Base-by-base conservation (phyloP, 345 rosid genomes). In the Kandelia obovata region DNA sequence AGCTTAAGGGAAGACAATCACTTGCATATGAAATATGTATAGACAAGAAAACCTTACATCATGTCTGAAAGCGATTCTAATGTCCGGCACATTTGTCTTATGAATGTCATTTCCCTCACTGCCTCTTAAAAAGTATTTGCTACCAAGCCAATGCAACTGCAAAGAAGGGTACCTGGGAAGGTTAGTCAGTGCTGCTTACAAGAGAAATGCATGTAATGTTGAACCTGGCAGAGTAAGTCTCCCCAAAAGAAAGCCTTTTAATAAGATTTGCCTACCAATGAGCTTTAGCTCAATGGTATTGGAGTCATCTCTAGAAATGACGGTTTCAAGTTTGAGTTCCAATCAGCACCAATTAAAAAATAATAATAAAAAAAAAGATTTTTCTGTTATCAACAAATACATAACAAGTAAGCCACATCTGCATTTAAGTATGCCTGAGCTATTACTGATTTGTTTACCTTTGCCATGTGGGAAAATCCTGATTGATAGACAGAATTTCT, bases 401-500 rank as follows among this genome's bases (percentile, higher is more conserved):
- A 7, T 8, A 20, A 21, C 26, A n/a, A n/a, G 28, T 26, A 7
- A 25, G 49, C 49, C 13, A 11, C 49, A 55, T 23, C 16, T 34
- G 34, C 7, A 55, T 34, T 7, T 37, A 15, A 15, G 52, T 60
- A 17, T 61, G 73, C 51, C 43, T 15, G 58, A 13, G 30, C 23
- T 57, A 30, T 64, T 73, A 20, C 0, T 17, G 34, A 55, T 25
- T 23, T 47, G 21, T 76, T 70, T 58, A 84, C 86, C 85, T 82
- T 84, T 62, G 75, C 77, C 58, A 23, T 21, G 30, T 84, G 86
- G 28, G 76, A 78, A 69, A 84, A 84, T 52, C 86, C 88, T 21
- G 84, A 82, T 61, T 84, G 86, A 58, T 84, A 82, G 25, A 84
- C 84, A 26, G 88, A 84, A 70, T 82, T 84, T 67, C 88, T 82